Evolutionary conservation across 1,284 basidiomycete genomes (phyloP).

Genomic region (Cryptococcus depauperatus): DNA sequence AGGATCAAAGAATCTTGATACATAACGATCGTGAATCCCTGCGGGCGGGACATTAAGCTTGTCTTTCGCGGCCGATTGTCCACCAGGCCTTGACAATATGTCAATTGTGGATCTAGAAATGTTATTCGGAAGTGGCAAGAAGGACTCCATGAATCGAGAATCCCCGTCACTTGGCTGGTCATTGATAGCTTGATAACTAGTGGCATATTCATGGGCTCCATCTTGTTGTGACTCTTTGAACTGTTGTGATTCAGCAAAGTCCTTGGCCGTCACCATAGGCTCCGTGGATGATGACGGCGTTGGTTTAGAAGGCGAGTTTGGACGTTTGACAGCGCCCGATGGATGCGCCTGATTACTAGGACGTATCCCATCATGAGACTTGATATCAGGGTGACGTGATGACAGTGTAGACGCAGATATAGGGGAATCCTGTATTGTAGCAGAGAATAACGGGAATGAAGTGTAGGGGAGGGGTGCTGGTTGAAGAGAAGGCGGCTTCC

Average conservation of each 20-base stretch:
- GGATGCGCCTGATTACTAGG: too few species aligned
- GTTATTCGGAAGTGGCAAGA: background rate
- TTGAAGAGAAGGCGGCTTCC: too few species aligned
- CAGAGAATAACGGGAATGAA: too few species aligned
- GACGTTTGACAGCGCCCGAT: too few species aligned
- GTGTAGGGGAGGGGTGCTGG: too few species aligned
- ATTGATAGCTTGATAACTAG: too few species aligned
- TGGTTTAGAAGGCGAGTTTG: too few species aligned
- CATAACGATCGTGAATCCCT: constrained; percentile 14
- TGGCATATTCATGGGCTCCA: background rate
- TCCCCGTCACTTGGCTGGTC: background rate
- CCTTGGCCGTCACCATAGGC: constrained; percentile 7
- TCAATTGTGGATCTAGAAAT: background rate
- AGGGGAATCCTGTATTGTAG: too few species aligned
- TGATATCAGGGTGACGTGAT: too few species aligned
- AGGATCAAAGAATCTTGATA: constrained; percentile 12
- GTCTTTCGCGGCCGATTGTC: background rate
- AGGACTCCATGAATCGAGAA: background rate
- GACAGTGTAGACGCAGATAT: too few species aligned
- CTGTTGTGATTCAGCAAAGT: constrained; percentile 2
- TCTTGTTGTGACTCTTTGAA: background rate
- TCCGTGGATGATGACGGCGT: too few species aligned
- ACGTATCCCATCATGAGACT: too few species aligned
- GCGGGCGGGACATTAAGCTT: constrained; percentile 5
- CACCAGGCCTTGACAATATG: background rate